These are phyloP conservation scores for Periconia sp. DNA, from an alignment of 2,329 filamentous ascomycete species.

Conservation along the genomic window DNA sequence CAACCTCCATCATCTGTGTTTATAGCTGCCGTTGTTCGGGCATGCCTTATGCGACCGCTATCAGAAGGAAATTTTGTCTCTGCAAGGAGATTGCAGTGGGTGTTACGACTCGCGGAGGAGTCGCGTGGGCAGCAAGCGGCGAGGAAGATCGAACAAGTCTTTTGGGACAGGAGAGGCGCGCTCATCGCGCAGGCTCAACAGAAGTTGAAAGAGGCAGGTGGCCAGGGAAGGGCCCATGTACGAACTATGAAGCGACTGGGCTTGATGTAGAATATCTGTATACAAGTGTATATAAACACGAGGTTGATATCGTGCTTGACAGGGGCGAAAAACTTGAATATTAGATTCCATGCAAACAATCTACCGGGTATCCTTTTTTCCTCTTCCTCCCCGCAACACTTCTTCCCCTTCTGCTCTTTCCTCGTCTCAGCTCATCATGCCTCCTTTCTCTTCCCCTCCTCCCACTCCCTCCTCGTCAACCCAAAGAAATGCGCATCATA, in stretches of 20 bases:
- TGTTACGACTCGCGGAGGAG: conserved; percentile 28
- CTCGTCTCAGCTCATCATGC: not conserved
- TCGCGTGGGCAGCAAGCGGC: conserved; percentile 33
- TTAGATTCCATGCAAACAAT: no score
- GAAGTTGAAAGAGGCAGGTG: conserved; percentile 17
- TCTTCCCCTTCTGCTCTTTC: no score
- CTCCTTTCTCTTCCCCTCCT: conserved; percentile 11
- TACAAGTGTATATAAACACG: no score
- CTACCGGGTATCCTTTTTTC: no score
- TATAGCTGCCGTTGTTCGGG: conserved; percentile 28
- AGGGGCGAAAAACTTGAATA: no score
- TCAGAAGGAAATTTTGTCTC: conserved; percentile 32
- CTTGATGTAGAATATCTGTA: conserved; percentile 15
- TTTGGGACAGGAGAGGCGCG: conserved; percentile 31
- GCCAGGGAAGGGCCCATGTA: conserved; percentile 26
- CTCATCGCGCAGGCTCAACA: conserved; percentile 28
- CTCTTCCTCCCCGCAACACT: no score
- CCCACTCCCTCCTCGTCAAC: conserved; percentile 35
- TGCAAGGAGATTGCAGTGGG: conserved; percentile 29
- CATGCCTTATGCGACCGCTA: conserved; percentile 28
- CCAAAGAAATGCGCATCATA: conserved; percentile 39
- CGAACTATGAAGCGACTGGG: conserved; percentile 32
- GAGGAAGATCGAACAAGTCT: conserved; percentile 26
- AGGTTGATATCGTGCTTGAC: no score
- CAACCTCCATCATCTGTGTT: conserved; percentile 32